Evolutionary conservation across 2,329 filamentous ascomycete species (phyloP).

Genomic region (Cadophora malorum): DNA sequence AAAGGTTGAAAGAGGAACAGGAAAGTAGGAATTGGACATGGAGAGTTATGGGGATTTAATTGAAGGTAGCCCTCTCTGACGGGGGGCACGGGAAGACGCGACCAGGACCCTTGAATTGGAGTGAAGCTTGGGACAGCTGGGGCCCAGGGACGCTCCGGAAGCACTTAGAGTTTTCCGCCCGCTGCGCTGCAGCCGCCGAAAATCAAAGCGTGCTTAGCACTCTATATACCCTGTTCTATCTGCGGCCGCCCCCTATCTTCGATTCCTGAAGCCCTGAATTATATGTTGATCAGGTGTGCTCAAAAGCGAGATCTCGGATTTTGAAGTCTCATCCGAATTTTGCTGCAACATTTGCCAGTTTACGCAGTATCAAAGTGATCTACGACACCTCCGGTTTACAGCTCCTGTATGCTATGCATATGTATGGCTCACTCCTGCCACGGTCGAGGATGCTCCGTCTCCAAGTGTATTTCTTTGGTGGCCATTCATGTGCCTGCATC

Average conservation of each 20-base stretch:
- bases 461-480: background rate
- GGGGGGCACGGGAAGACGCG: conserved; percentile 1
- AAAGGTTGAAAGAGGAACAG: background rate
- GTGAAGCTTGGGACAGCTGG: background rate
- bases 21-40: background rate
- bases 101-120: background rate
- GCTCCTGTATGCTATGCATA: background rate
- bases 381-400: background rate
- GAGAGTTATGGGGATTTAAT: conserved; percentile 9
- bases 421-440: background rate
- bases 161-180: conserved; percentile 1
- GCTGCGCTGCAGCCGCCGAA: conserved; percentile 10
- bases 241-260: conserved; percentile 11
- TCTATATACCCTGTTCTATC: background rate
- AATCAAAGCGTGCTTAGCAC: background rate
- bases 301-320: conserved; percentile 1
- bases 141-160: background rate
- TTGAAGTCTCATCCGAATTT: background rate
- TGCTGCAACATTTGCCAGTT: background rate
- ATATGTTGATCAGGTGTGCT: background rate
- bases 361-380: background rate
- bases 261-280: background rate
- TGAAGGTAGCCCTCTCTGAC: background rate
- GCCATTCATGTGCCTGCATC: conserved; percentile 11
- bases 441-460: background rate